Evolutionary conservation across 2,329 filamentous ascomycete genomes (phyloP).

Genomic region (Balansia obtecta): DNA sequence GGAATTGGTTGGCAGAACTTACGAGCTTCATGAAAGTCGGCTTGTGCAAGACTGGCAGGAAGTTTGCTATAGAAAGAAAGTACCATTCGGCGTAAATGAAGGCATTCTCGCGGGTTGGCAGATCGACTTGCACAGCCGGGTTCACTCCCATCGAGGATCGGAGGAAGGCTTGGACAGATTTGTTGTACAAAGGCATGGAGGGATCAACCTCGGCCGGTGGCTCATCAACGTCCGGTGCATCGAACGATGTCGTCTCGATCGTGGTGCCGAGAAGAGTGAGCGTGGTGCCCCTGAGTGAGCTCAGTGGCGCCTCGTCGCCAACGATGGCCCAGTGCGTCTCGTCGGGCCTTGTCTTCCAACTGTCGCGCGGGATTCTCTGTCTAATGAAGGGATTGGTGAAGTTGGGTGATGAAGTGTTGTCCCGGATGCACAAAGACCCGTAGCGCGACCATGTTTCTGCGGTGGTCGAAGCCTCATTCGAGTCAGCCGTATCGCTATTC

Average conservation of each 20-base stretch:
- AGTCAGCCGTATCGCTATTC: constrained; percentile 13
- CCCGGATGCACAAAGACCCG: constrained; percentile 23
- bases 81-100: constrained; percentile 64
- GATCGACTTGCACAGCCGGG: constrained; percentile 39
- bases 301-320: constrained; percentile 51
- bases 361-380: constrained; percentile 18
- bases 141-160: constrained; percentile 52
- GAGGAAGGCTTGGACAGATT: constrained; percentile 59
- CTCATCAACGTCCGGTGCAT: constrained; percentile 54
- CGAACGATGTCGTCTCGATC: constrained; percentile 65
- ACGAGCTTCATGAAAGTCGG: constrained; percentile 59
- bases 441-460: constrained; percentile 20
- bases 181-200: constrained; percentile 46
- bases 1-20: constrained; percentile 17
- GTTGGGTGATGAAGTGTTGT: constrained; percentile 12
- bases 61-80: constrained; percentile 59
- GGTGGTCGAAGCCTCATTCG: constrained; percentile 6
- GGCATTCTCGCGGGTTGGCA: constrained; percentile 53
- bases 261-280: constrained; percentile 70
- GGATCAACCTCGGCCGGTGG: constrained; percentile 22
- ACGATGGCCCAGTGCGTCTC: constrained; percentile 57
- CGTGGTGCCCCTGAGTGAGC: constrained; percentile 62
- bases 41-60: constrained; percentile 65
- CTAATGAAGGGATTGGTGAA: constrained; percentile 9
- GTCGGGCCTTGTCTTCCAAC: constrained; percentile 31